phyloP scores from a whole-genome alignment of 169 alveolate genomes.

The Toxoplasma gondii region DNA sequence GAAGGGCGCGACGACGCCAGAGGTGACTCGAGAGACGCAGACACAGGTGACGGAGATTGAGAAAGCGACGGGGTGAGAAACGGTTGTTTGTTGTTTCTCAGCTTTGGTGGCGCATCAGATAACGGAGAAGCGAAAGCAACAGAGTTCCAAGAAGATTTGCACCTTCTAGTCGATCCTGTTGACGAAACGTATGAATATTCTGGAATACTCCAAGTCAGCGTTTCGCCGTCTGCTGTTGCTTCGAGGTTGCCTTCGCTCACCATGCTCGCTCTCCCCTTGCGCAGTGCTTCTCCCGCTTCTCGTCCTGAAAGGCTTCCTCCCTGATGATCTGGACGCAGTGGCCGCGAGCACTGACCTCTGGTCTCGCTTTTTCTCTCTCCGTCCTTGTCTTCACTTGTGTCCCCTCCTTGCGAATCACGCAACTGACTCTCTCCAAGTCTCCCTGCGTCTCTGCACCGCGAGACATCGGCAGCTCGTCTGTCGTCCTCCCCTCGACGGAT shows the following conservation, averaged over 20 bases:
- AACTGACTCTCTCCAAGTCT: neutral
- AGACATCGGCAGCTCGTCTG: neutral
- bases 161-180: no score
- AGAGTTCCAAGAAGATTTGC: no score
- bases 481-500: no score
- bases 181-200: no score
- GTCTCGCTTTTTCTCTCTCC: neutral
- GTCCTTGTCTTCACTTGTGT: neutral
- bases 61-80: neutral
- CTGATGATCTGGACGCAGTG: no score
- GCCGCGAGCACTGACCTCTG: neutral
- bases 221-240: no score
- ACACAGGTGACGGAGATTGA: neutral
- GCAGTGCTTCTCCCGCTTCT: no score
- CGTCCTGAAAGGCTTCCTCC: no score
- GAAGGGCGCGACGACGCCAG: neutral
- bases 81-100: neutral
- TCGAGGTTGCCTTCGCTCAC: no score
- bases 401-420: neutral
- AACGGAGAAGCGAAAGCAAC: neutral
- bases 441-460: neutral
- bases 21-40: neutral
- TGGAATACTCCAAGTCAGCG: no score
- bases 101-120: neutral
- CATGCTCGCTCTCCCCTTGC: no score